These are phyloP conservation scores for Talaromyces proteolyticus DNA, from an alignment of 495 filamentous ascomycete genomes.

Conservation along the genomic window DNA sequence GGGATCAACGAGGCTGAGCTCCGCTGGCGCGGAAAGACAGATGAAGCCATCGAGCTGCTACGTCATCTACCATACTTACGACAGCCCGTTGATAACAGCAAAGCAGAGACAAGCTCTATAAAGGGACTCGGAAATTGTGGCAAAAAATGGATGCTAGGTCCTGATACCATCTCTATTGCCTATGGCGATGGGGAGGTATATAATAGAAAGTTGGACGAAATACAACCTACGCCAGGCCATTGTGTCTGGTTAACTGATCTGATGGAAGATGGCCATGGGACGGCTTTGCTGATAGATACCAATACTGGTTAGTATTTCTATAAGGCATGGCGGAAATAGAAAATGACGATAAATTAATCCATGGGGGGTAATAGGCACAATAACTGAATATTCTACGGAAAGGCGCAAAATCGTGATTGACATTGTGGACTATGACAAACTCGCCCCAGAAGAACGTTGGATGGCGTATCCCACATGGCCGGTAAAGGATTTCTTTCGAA, in stretches of 20 bases:
- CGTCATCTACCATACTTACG: conserved; percentile 5
- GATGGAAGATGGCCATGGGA: neutral
- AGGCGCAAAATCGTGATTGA: conserved; percentile 8
- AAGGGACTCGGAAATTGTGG: neutral
- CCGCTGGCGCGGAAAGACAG: conserved; percentile 10
- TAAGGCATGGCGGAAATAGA: no score
- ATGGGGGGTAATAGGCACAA: no score
- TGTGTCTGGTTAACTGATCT: conserved; percentile 9
- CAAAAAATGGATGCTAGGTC: conserved; percentile 1
- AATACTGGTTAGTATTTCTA: neutral
- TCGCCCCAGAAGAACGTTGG: conserved; percentile 9
- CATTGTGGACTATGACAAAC: conserved; percentile 1
- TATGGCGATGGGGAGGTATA: conserved; percentile 11
- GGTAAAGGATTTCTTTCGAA: conserved; percentile 2
- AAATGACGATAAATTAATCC: no score
- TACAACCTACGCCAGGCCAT: conserved; percentile 9
- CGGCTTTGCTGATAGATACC: conserved; percentile 1
- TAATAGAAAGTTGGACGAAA: conserved; percentile 2
- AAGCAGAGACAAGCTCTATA: no score
- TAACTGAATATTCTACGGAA: conserved; percentile 4
- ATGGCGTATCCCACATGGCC: conserved; percentile 10
- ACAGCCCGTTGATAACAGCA: neutral
- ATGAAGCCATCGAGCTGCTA: conserved; percentile 11
- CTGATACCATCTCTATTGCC: conserved; percentile 6
- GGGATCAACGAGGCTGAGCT: conserved; percentile 7